Evolutionary conservation across 495 filamentous ascomycete species (phyloP).

Genomic region (Aspergillus steynii): DNA sequence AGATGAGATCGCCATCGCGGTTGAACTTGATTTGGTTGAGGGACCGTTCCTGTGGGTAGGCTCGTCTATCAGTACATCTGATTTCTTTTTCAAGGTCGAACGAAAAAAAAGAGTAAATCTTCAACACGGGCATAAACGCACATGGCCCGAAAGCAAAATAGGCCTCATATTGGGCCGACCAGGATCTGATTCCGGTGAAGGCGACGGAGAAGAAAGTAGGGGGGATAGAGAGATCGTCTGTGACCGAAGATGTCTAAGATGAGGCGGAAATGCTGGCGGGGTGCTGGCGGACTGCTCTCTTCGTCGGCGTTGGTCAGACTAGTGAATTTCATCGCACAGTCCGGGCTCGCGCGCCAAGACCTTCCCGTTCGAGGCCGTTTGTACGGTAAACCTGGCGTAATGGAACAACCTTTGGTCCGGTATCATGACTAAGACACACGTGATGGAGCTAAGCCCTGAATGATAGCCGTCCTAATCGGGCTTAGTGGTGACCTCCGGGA

Average conservation of each 20-base stretch:
- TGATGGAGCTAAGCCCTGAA: slow-evolving; percentile 31
- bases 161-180: slow-evolving; percentile 72
- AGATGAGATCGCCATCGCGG: slow-evolving; percentile 94
- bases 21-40: slow-evolving; percentile 98
- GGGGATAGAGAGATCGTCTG: slow-evolving; percentile 24
- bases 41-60: slow-evolving; percentile 74
- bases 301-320: slow-evolving; percentile 40
- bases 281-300: slow-evolving; percentile 40
- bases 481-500: neutral
- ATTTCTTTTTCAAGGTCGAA: neutral
- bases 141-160: slow-evolving; percentile 92
- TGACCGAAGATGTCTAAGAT: slow-evolving; percentile 21
- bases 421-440: slow-evolving; percentile 26
- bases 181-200: slow-evolving; percentile 18
- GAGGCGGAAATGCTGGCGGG: slow-evolving; percentile 40
- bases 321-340: slow-evolving; percentile 54
- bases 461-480: slow-evolving; percentile 4
- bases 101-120: neutral
- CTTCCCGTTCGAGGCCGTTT: slow-evolving; percentile 28
- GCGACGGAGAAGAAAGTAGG: slow-evolving; percentile 9
- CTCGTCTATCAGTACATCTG: slow-evolving; percentile 26
- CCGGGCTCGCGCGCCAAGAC: slow-evolving; percentile 42
- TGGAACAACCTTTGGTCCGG: slow-evolving; percentile 29
- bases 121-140: slow-evolving; percentile 36
- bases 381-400: slow-evolving; percentile 13